Evolutionary conservation across 139 green algal genomes (phyloP).

Genomic region (Zygnema circumcarinatum): DNA sequence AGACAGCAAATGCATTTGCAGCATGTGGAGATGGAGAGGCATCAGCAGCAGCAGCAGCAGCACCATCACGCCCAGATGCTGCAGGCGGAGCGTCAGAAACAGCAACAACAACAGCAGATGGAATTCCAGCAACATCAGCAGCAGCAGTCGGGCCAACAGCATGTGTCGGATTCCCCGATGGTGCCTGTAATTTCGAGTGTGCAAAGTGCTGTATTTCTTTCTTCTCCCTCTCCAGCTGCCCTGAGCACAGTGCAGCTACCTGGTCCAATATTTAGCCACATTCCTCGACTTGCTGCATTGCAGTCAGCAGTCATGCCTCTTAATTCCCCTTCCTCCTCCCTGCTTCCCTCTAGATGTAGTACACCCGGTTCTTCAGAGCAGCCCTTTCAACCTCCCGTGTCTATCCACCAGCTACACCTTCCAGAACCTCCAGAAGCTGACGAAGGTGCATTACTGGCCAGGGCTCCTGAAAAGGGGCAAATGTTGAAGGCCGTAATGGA

Average conservation of each 20-base stretch:
- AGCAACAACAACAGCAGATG: background rate
- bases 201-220: background rate
- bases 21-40: background rate
- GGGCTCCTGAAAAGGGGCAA: background rate
- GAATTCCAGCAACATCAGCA: background rate
- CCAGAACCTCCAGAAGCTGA: background rate
- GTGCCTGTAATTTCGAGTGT: background rate
- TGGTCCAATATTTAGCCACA: background rate
- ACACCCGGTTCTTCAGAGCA: background rate
- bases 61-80: background rate
- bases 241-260: background rate
- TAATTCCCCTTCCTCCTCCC: background rate
- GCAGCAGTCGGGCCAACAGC: background rate
- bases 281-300: background rate
- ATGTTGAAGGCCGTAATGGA: background rate
- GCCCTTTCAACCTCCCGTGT: background rate
- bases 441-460: background rate
- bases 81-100: background rate
- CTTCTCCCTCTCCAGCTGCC: background rate
- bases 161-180: background rate
- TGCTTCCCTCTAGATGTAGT: background rate
- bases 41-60: background rate
- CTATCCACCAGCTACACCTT: background rate
- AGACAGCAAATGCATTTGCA: background rate
- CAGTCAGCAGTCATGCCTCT: background rate